Percentiles rank a stretch among this genome's conserved stretches.
These are phyloP conservation scores for Xerocomellus dryophilus DNA, from an alignment of 768 basidiomycete species.

Conservation along the genomic window DNA sequence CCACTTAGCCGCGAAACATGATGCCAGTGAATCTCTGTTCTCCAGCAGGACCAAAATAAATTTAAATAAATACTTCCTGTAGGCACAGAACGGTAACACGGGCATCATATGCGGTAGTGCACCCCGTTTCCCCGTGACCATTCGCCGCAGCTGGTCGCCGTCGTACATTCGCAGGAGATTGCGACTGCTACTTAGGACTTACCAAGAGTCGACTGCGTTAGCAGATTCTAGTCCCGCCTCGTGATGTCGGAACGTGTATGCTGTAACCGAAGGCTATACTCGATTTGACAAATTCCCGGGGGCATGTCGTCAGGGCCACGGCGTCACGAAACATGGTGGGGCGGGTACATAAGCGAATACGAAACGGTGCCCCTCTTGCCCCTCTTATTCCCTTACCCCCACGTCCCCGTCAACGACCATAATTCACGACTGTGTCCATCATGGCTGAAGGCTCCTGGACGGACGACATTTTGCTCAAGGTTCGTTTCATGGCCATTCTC, in stretches of 20 bases:
- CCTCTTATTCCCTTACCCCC: conserved; percentile 21
- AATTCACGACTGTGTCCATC: conserved; percentile 16
- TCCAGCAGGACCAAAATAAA: conserved; percentile 65
- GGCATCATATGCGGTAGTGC: too few species aligned
- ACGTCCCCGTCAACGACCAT: background rate
- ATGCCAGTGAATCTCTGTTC: background rate
- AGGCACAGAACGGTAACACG: too few species aligned
- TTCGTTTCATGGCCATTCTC: conserved; percentile 20
- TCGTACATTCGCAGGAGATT: background rate
- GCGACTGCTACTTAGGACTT: too few species aligned
- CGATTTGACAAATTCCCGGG: conserved; percentile 10
- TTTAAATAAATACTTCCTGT: background rate
- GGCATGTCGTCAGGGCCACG: conserved; percentile 23
- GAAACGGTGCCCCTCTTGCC: conserved; percentile 13
- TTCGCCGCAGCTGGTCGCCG: background rate
- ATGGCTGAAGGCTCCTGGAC: conserved; percentile 64
- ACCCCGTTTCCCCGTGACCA: background rate
- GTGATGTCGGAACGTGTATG: background rate
- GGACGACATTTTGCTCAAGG: conserved; percentile 82
- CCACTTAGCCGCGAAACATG: too few species aligned
- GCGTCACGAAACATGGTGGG: background rate
- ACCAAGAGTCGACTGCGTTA: too few species aligned
- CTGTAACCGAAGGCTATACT: background rate
- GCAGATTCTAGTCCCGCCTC: background rate
- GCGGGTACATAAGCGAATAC: conserved; percentile 28